Conservation (phyloP, 2,329 filamentous ascomycete genomes). For the Talaromyces pinophilus region DNA sequence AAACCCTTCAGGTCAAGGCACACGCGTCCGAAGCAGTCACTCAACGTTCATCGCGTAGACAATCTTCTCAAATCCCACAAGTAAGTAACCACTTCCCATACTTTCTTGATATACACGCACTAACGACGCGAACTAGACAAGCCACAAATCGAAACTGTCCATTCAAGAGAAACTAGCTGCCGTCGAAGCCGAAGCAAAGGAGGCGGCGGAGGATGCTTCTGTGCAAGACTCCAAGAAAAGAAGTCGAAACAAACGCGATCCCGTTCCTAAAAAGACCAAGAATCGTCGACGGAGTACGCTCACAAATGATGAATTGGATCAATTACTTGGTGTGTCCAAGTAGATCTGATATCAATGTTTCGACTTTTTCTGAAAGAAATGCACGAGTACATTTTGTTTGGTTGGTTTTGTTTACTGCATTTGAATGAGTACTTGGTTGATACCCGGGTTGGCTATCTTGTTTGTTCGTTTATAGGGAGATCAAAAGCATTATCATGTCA, state of each 20-base stretch:
- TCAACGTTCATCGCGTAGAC: conserved; percentile 32
- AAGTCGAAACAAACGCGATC: conserved; percentile 17
- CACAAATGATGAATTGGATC: conserved; percentile 48
- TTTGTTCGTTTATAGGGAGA: neutral
- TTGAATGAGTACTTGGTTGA: conserved; percentile 20
- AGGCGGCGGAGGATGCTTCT: conserved; percentile 30
- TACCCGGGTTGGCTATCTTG: conserved; percentile 16
- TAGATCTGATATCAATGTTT: neutral
- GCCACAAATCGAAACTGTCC: conserved; percentile 33
- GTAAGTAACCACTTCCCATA: conserved; percentile 30
- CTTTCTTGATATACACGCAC: neutral
- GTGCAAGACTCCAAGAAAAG: conserved; percentile 29
- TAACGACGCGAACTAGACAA: conserved; percentile 19
- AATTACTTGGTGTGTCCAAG: conserved; percentile 37
- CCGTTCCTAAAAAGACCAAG: conserved; percentile 29
- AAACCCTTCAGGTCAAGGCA: conserved; percentile 38
- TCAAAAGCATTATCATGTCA: neutral
- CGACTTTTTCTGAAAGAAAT: neutral
- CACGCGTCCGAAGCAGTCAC: conserved; percentile 36
- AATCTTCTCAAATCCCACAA: conserved; percentile 32
- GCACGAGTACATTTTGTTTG: conserved; percentile 2
- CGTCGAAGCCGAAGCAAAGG: conserved; percentile 46
- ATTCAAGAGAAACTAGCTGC: conserved; percentile 47
- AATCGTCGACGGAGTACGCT: conserved; percentile 45
- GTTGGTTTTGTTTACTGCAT: conserved; percentile 13